Evolutionary conservation across 1,284 basidiomycete genomes (phyloP).

Genomic region (Microbotryum lychnidis-dioicae): DNA sequence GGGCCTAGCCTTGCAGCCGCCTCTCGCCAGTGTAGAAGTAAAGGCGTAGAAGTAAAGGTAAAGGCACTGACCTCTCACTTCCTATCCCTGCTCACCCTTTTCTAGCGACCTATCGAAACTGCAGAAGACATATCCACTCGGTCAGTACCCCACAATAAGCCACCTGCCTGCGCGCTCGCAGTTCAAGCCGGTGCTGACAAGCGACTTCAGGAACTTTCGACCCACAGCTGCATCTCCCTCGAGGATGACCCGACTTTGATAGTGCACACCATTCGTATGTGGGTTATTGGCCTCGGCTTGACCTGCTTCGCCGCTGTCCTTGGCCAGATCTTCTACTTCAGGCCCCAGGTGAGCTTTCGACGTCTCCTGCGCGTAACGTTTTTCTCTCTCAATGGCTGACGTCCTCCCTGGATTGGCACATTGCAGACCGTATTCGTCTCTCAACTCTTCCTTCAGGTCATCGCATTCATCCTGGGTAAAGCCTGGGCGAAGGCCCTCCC

Average conservation of each 20-base stretch:
- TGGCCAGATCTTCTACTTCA: slow-evolving; percentile 30
- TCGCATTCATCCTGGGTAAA: slow-evolving; percentile 28
- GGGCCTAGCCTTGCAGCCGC: too few species aligned
- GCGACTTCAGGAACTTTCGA: too few species aligned
- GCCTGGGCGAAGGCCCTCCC: slow-evolving; percentile 19
- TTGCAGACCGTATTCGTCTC: slow-evolving; percentile 26
- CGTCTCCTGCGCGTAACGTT: too few species aligned
- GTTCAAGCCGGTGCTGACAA: too few species aligned
- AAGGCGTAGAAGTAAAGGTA: too few species aligned
- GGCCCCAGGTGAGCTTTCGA: slow-evolving; percentile 12
- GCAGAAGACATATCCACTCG: slow-evolving; percentile 29
- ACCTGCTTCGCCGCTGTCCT: slow-evolving; percentile 29
- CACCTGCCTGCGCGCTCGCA: too few species aligned
- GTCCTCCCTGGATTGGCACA: too few species aligned
- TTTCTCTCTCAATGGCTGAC: too few species aligned
- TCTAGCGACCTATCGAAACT: slow-evolving; percentile 7
- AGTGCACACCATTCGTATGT: slow-evolving; percentile 20
- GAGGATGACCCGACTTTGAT: slow-evolving; percentile 27
- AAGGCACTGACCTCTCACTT: too few species aligned
- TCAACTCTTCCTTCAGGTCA: slow-evolving; percentile 31
- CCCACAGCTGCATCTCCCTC: slow-evolving; percentile 22
- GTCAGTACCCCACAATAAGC: too few species aligned
- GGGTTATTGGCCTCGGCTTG: slow-evolving; percentile 7
- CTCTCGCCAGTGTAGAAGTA: too few species aligned
- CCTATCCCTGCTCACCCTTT: too few species aligned